Evolutionary conservation across 2,329 filamentous ascomycete genomes (phyloP), one percentile per base, ranked within the genome.

Genomic region (Microdochium nivale): DNA sequence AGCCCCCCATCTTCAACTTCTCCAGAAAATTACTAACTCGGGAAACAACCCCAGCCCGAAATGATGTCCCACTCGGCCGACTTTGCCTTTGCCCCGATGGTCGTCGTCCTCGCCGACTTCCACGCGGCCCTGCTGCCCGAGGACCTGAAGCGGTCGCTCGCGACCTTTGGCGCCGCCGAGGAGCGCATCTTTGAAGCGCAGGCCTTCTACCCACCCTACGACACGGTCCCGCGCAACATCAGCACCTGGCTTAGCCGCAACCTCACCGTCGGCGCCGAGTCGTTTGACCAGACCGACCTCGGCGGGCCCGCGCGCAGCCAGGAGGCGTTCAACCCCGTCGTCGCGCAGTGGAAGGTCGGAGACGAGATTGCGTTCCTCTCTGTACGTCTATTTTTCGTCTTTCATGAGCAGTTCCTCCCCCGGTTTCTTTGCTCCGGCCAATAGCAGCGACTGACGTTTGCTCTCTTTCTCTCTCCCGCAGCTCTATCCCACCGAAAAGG

Each of bases 41-140:
- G 16, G 5, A 47, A 0, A 47, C 35, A 16, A 19, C 21, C 3
- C 16, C 49, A 77, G 64, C 72, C 75, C 0, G 70, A 76, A 51
- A 67, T 72, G n/a, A 80, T 83, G 73, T 76, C 77, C 0, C 81
- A 85, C 56, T 71, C 73, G 33, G 74, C 74, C 25, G 81, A 85
- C 61, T 83, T 79, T 55, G 75, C 79, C 14, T 80, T 79, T 57
- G 74, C 70, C 0, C 80, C 81, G 0, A 62, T 84, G 1, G 70
- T 84, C 46, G 76, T 81, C 0, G 73, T 81, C 1, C 64, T 84
- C 3, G 70, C 78, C 0, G 66, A 71, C 0, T 76, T 68, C 52
- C 77, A 81, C 56, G 68, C 71, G 52, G 65, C 67, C 0, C 65
- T 81, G 4, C 62, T 81, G 7, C 69, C 75, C 0, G 65, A 68